Evolutionary conservation across 768 basidiomycete genomes (phyloP), one percentile per base, ranked within the genome.

Genomic region (Dentipellis sp.): DNA sequence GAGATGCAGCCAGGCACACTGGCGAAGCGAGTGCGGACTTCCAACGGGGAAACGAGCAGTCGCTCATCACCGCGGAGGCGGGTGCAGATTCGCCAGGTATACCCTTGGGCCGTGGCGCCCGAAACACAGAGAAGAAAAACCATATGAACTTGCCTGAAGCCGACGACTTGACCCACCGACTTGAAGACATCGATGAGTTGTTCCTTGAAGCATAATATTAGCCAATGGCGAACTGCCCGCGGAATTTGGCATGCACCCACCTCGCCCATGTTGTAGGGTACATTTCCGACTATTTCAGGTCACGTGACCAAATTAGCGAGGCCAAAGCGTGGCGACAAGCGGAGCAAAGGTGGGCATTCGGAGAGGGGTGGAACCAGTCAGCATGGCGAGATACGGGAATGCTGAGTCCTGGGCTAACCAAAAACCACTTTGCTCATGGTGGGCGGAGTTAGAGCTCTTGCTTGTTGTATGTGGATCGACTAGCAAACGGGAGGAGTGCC

Each of bases 251-350:
- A 29, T 29, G 4, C 23, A 69, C 78, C 42, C 67, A 69, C 81
- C 74, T 92, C 90, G 45, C 81, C 84, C 86, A 91, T 91, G 65
- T 86, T 91, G 71, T 92, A 92, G 21, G 90, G 90, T 8, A 92
- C 89, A 78, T 92, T 92, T 56, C 90, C 90, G 50, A 92, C 90
- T 88, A 60, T 45, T 3, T 21, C 11, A 38, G 39, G 17, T 22
- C 11, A 55, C 39, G n/a, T 50, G 54, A 46, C 55, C 54, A 51
- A 35, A 48, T 8, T 39, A 51, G 16, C 35, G 42, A 19, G 10
- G 17, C 56, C 17, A 17, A 22, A 56, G 22, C 1, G n/a, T 12
- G 17, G 29, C 29, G 29, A 6, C 3, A 10, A 3, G 42, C 6
- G 12, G 6, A 17, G 42, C 42, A 19, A 17, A 10, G 19, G 42